Percentiles rank a stretch among this genome's conserved stretches.
phyloP scores from a whole-genome alignment of 2,329 filamentous ascomycete species.

The Claviceps sp. region DNA sequence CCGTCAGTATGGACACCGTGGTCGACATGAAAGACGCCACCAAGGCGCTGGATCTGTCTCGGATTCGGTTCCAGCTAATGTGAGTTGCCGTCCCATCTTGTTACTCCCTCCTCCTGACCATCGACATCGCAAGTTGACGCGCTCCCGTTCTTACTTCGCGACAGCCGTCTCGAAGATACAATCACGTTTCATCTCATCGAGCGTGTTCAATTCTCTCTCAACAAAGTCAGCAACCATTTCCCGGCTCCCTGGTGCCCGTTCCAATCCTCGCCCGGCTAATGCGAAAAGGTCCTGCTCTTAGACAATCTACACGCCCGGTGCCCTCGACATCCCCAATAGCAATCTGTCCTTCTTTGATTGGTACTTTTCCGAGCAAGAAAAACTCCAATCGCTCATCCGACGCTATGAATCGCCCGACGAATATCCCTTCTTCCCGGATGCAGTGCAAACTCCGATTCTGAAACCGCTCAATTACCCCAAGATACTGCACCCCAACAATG shows the following conservation, averaged over 20 bases:
- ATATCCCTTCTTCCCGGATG: conserved; percentile 87
- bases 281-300: conserved; percentile 11
- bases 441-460: conserved; percentile 69
- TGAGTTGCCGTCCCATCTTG: conserved; percentile 27
- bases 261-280: not conserved
- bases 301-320: conserved; percentile 71
- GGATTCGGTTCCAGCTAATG: conserved; percentile 93
- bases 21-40: conserved; percentile 78
- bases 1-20: conserved; percentile 65
- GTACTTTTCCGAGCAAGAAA: conserved; percentile 82
- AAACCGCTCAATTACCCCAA: conserved; percentile 75
- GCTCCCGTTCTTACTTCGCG: not conserved
- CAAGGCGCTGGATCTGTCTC: conserved; percentile 75
- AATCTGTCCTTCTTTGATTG: conserved; percentile 82
- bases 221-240: conserved; percentile 29
- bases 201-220: conserved; percentile 91
- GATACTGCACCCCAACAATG: conserved; percentile 76
- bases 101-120: not conserved
- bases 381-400: conserved; percentile 80
- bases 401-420: conserved; percentile 95
- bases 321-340: conserved; percentile 62
- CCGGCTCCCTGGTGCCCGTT: not conserved
- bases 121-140: not conserved
- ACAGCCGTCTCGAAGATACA: conserved; percentile 87
- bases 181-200: conserved; percentile 97